Percentiles rank a stretch among this genome's conserved stretches.
Evolutionary conservation across 192 early-diverging fungal species (phyloP).

Genomic region (Spizellomyces sp.): DNA sequence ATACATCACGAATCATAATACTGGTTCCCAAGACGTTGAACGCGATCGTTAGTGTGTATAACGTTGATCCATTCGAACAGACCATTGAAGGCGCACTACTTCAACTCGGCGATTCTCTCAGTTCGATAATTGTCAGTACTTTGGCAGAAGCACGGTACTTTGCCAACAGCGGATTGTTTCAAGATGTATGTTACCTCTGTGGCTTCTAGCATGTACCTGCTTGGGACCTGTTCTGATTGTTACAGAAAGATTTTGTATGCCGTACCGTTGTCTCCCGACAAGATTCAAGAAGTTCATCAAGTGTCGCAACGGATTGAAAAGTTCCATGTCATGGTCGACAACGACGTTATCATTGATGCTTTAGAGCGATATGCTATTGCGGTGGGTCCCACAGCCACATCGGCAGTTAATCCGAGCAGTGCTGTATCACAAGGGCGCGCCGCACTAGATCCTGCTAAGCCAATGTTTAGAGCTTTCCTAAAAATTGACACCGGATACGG

Average conservation of each 20-base stretch:
- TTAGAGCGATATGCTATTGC: constrained; percentile 24
- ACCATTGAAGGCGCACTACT: constrained; percentile 25
- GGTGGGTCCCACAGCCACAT: not conserved
- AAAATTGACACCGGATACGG: constrained; percentile 33
- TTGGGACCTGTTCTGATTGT: not conserved
- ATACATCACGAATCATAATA: no score
- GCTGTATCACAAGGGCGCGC: constrained; percentile 15
- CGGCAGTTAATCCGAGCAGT: constrained; percentile 12
- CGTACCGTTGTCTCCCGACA: constrained; percentile 26
- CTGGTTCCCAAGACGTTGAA: no score
- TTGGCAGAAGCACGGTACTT: constrained; percentile 26
- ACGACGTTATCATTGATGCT: constrained; percentile 23
- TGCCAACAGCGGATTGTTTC: constrained; percentile 18
- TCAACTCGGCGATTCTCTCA: constrained; percentile 7
- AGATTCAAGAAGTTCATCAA: constrained; percentile 28
- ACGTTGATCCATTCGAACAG: not conserved
- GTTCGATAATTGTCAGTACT: constrained; percentile 20
- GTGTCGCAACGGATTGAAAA: constrained; percentile 13
- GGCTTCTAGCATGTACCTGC: not conserved
- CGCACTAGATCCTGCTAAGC: not conserved
- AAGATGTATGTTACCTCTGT: constrained; percentile 9
- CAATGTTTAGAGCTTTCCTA: constrained; percentile 16
- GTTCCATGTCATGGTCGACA: constrained; percentile 25
- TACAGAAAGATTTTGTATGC: constrained; percentile 12
- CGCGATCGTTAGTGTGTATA: no score